A percentile compares a stretch with the other conserved stretches of the same genome.
These are phyloP conservation scores for Venturia nashicola DNA, from an alignment of 2,329 filamentous ascomycete genomes.

Conservation along the genomic window DNA sequence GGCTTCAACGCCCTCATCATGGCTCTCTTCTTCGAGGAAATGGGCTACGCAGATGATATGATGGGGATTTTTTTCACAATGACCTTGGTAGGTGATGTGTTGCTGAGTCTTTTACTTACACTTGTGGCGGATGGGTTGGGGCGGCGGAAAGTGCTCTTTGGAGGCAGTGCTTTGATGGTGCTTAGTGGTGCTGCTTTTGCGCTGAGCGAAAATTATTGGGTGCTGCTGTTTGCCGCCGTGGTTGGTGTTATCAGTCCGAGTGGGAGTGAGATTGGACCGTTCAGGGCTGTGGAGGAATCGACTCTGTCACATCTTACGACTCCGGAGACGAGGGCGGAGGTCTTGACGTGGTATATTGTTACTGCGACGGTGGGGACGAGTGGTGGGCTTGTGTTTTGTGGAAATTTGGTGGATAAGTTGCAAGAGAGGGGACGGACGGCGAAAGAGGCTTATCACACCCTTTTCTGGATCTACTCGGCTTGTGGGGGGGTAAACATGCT, in stretches of 20 bases:
- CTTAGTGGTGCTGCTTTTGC: constrained; percentile 24
- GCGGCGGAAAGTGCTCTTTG: constrained; percentile 20
- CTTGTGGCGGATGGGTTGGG: constrained; percentile 25
- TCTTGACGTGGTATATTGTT: constrained; percentile 29
- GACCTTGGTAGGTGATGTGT: constrained; percentile 26
- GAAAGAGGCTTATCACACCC: constrained; percentile 8
- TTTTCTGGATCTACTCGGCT: constrained; percentile 11
- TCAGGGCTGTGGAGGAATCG: constrained; percentile 27
- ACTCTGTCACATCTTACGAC: constrained; percentile 24
- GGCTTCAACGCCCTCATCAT: constrained; percentile 24
- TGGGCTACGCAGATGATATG: constrained; percentile 22
- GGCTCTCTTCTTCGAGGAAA: constrained; percentile 23
- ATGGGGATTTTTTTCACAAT: constrained; percentile 30
- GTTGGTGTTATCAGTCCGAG: constrained; percentile 26
- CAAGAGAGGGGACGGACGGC: constrained; percentile 4
- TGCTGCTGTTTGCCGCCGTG: constrained; percentile 22
- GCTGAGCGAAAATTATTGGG: constrained; percentile 18
- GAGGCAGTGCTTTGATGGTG: constrained; percentile 24
- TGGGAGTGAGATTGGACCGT: constrained; percentile 29
- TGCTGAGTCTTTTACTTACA: constrained; percentile 24
- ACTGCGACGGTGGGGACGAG: constrained; percentile 25
- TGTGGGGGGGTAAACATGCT: constrained; percentile 7
- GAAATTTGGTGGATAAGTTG: constrained; percentile 4
- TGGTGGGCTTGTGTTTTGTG: constrained; percentile 20
- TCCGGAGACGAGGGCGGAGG: constrained; percentile 20